Evolutionary conservation across 306 rosid species (phyloP).

Genomic region (Phaseolus lunatus): DNA sequence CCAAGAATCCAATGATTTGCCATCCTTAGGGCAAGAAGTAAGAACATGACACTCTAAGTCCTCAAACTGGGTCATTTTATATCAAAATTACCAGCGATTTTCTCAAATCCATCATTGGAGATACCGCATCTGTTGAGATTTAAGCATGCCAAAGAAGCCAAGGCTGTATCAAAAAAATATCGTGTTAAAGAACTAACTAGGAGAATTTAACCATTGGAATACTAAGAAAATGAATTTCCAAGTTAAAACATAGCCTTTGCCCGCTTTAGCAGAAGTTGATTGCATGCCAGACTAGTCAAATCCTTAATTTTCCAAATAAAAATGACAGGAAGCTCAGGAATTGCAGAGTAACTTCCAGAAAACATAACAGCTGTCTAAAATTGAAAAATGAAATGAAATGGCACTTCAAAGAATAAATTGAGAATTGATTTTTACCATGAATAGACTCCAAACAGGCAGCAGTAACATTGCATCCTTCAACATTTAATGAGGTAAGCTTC

Average conservation of each 20-base stretch:
- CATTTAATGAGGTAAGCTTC: conserved; percentile 59
- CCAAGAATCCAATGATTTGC: conserved; percentile 13
- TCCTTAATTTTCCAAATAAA: conserved; percentile 35
- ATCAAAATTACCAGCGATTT: conserved; percentile 69
- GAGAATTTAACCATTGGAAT: conserved; percentile 25
- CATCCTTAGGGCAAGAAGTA: conserved; percentile 35
- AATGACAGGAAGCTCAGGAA: conserved; percentile 25
- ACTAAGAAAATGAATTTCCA: conserved; percentile 34
- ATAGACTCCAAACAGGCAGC: conserved; percentile 62
- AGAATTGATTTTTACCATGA: conserved; percentile 49
- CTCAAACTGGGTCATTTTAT: conserved; percentile 34
- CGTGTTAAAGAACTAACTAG: conserved; percentile 6
- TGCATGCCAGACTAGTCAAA: conserved; percentile 19
- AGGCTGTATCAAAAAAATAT: conserved; percentile 57
- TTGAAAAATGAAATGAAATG: conserved; percentile 6
- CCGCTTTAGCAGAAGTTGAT: conserved; percentile 15
- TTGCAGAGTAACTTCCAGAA: not conserved
- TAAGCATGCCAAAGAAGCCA: conserved; percentile 67
- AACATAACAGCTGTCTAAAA: conserved; percentile 23
- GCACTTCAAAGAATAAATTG: conserved; percentile 13
- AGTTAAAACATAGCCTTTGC: conserved; percentile 27
- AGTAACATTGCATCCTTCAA: conserved; percentile 73
- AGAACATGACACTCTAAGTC: conserved; percentile 5
- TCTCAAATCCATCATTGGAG: conserved; percentile 73
- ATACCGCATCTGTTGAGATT: conserved; percentile 86